Conservation (phyloP, 805 yeast species). For the Torulaspora indica region DNA sequence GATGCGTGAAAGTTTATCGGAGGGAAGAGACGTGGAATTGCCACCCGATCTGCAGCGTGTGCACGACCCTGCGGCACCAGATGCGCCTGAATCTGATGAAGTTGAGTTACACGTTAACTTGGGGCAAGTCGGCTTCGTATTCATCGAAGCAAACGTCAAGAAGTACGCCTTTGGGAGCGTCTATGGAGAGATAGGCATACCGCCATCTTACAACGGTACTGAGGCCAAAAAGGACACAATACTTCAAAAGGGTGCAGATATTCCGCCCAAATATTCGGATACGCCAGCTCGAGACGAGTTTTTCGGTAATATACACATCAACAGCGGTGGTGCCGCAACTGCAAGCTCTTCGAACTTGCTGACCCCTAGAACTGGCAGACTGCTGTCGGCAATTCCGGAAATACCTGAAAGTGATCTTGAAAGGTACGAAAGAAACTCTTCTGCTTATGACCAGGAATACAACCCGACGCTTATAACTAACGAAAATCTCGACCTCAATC, state of each 20-base stretch:
- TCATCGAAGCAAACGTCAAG: conserved; percentile 77
- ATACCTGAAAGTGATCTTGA: conserved; percentile 10
- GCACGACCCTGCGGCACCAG: conserved; percentile 21
- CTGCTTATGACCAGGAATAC: conserved; percentile 33
- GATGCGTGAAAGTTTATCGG: conserved; percentile 26
- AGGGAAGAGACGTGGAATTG: conserved; percentile 23
- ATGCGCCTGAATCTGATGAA: conserved; percentile 28
- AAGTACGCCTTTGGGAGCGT: conserved; percentile 69
- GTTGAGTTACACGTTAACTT: conserved; percentile 55
- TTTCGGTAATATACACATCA: conserved; percentile 38
- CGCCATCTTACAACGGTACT: conserved; percentile 43
- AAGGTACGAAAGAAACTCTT: conserved; percentile 35
- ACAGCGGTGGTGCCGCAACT: conserved; percentile 10
- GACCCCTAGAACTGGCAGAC: not conserved
- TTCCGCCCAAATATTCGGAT: conserved; percentile 64
- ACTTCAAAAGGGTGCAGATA: conserved; percentile 64
- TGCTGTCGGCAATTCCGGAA: conserved; percentile 5
- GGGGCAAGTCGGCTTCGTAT: conserved; percentile 76
- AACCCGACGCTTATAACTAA: conserved; percentile 21
- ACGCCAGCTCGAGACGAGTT: conserved; percentile 42
- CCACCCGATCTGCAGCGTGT: conserved; percentile 25
- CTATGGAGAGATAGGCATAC: conserved; percentile 43
- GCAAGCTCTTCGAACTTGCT: conserved; percentile 4
- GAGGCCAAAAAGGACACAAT: conserved; percentile 46
- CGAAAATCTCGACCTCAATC: conserved; percentile 1